Base-by-base conservation (phyloP, 495 filamentous ascomycete genomes). In the Daldinia grandis region DNA sequence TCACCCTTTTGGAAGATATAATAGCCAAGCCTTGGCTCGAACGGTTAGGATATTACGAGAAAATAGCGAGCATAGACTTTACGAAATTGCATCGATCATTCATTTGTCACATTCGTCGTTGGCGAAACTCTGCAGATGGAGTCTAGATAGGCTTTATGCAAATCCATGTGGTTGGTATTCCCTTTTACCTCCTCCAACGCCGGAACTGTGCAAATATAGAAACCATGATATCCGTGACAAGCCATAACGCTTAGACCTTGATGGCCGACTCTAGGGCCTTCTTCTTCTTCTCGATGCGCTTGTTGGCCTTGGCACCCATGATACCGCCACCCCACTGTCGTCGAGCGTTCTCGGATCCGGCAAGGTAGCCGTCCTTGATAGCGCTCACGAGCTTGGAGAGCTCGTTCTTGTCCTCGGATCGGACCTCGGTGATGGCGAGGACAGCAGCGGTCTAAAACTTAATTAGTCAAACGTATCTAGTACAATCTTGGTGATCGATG, bases 321-420 rank as follows among this genome's bases (percentile, higher is more conserved):
- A 98, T 97, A 84, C 96, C 96, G 89, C 96, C 96, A 87, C 96
- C 96, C 95, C 96, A 99, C 86, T 94, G 91, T 81, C 93, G 90
- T 84, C 91, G 92, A 78, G 86, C 80, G 81, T 97, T 93, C 86
- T 97, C 93, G 82, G 93, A 91, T 89, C 97, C 97, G 82, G 95
- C 95, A 70, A 90, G 83, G 87, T 97, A 99, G 69, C 95, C 95
- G 81, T 98, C 96, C 91, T 99, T 98, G 88, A 98, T 87, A 81
- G 95, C 90, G 66, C 91, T 91, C 79, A 97, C 87, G 79, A 98
- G 90, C 89, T 98, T 99, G 81, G 93, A 88, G 74, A 98, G 91
- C 87, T 98, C 96, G 73, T 85, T 87, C 90, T 98, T 97, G 89
- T 99, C 96, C 88, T 98, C 96, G 42, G 90, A 87, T 82, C 95